Evolutionary conservation across 208 protist genomes (phyloP).

Genomic region (Wallacemonas sp.): DNA sequence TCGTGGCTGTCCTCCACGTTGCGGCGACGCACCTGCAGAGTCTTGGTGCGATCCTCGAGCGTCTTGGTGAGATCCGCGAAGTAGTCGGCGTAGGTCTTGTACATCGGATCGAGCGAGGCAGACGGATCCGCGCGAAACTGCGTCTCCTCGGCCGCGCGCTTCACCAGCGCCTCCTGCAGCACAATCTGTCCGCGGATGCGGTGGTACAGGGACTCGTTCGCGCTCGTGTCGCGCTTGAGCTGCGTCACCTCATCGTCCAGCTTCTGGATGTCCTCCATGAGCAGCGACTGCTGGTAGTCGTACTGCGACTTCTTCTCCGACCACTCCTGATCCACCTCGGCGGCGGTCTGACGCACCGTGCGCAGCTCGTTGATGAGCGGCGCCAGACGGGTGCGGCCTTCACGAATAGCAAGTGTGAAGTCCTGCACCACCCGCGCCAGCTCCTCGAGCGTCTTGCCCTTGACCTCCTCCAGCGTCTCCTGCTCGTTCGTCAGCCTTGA

Average conservation of each 20-base stretch:
- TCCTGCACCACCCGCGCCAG: conserved; percentile 89
- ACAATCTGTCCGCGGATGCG: conserved; percentile 64
- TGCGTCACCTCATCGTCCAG: conserved; percentile 78
- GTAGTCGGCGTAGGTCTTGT: conserved; percentile 63
- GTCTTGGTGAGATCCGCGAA: conserved; percentile 41
- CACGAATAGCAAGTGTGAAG: conserved; percentile 83
- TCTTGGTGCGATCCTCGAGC: conserved; percentile 62
- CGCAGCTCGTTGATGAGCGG: conserved; percentile 91
- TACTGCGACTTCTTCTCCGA: conserved; percentile 84
- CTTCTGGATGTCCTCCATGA: conserved; percentile 89
- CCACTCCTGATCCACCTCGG: conserved; percentile 89
- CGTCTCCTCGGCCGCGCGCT: conserved; percentile 62
- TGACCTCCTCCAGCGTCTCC: conserved; percentile 83
- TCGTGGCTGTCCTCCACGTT: conserved; percentile 88
- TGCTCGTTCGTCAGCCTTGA: conserved; percentile 83
- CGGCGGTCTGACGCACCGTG: conserved; percentile 72
- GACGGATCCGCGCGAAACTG: conserved; percentile 34
- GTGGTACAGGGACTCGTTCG: conserved; percentile 89
- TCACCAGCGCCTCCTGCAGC: conserved; percentile 46
- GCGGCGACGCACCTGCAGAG: conserved; percentile 73
- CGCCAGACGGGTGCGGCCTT: conserved; percentile 80
- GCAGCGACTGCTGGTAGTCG: conserved; percentile 79
- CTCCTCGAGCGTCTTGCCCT: conserved; percentile 90
- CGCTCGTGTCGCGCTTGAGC: conserved; percentile 67
- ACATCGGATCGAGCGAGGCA: conserved; percentile 56